Evolutionary conservation across 148 eudicot genomes (phyloP), one percentile per base, ranked within the genome.

Genomic region (Pouteria glomerata): DNA sequence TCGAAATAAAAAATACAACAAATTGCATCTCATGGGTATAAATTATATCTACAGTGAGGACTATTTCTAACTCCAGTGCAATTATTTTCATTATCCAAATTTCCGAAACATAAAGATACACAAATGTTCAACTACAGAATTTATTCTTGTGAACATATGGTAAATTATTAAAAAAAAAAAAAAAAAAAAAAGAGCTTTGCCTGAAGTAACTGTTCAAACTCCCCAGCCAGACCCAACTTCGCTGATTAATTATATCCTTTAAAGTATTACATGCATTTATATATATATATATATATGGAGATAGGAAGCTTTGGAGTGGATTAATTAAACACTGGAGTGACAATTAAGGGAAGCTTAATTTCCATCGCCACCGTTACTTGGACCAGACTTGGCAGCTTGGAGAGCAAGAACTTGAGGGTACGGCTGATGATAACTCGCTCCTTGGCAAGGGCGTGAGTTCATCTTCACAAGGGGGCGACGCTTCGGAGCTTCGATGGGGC

Each of bases 351-450:
- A 11, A 1, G 3, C 19, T 67, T 65, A 78, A 52, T 82, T 24
- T 3, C 69, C 77, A 14, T 13, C 23, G 1, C 57, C 74, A 23
- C 86, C 86, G 8, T 81, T 81, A 47, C 86, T 83, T 19, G 86
- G 86, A 35, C 86, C 83, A 3, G 86, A 83, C 14, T 75, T 80
- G 57, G 63, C 56, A 30, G 60, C 84, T 11, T 44, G 16, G 8
- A 77, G 59, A 33, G 76, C 59, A 29, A 61, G 30, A 44, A 74
- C 21, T n/a, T 69, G 63, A 19, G 72, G 58, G 21, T 34, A 62
- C 6, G 37, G 31, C 15, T 16, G 34, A 53, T 12, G 6, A 58
- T 30, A 8, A 13, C 48, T 15, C 6, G 10, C 19, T 1, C 58
- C 1, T 4, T 39, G 47, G 24, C 14, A 19, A 24, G 35, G 8